phyloP scores from a whole-genome alignment of 495 filamentous ascomycete species.

The Hypoxylon crocopeplum region DNA sequence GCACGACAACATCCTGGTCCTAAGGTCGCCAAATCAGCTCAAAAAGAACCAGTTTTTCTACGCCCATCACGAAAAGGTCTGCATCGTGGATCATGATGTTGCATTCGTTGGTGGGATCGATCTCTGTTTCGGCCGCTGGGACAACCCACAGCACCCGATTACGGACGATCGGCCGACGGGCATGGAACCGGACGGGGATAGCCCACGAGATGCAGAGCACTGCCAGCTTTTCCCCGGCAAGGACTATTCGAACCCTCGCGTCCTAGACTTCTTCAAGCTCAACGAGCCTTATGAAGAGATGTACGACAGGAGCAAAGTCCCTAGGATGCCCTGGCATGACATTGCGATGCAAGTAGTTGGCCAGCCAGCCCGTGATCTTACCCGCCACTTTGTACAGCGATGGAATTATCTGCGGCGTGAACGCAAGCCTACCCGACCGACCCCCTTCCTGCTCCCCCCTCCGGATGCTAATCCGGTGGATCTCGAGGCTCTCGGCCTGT shows the following conservation, averaged over 20 bases:
- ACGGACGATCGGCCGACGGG: conserved; percentile 94
- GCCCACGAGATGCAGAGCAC: conserved; percentile 87
- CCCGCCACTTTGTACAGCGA: conserved; percentile 96
- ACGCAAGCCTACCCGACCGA: conserved; percentile 90
- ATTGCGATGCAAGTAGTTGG: conserved; percentile 98
- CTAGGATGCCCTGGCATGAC: conserved; percentile 99
- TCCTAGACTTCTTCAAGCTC: conserved; percentile 92
- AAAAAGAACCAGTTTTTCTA: conserved; percentile 99
- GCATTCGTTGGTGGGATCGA: conserved; percentile 97
- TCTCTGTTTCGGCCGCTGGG: conserved; percentile 97
- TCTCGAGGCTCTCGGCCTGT: conserved; percentile 83
- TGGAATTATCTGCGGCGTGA: conserved; percentile 98
- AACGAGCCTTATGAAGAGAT: conserved; percentile 98
- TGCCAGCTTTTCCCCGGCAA: conserved; percentile 98
- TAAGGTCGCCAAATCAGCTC: conserved; percentile 95
- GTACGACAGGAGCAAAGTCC: conserved; percentile 88
- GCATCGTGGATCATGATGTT: conserved; percentile 93
- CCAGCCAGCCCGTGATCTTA: conserved; percentile 92
- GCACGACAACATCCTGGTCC: conserved; percentile 94
- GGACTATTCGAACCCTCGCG: conserved; percentile 96
- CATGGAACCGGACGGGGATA: conserved; percentile 76
- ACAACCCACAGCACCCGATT: conserved; percentile 89
- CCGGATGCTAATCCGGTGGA: conserved; percentile 89
- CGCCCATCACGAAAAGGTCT: conserved; percentile 97
- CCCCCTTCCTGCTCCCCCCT: conserved; percentile 90